A percentile compares a stretch with the other conserved stretches of the same genome.
These are phyloP conservation scores for Pisolithus albus DNA, from an alignment of 768 basidiomycete genomes.

Conservation along the genomic window DNA sequence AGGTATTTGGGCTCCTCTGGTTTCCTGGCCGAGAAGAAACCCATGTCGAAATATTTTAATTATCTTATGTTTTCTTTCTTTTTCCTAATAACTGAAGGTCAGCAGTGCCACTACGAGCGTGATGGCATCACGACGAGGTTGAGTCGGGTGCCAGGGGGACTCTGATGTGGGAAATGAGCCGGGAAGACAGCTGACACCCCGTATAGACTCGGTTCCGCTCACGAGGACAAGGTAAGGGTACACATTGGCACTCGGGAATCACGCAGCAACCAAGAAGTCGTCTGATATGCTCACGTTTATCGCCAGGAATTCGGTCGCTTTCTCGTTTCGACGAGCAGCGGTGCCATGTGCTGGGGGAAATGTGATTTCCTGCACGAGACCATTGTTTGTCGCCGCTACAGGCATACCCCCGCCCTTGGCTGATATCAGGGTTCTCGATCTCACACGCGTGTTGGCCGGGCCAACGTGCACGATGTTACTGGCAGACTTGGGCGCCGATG, in stretches of 20 bases:
- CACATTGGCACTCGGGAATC: too few relatives aligned
- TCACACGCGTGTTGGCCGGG: constrained; percentile 88
- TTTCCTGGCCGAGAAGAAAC: constrained; percentile 26
- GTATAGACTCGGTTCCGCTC: constrained; percentile 12
- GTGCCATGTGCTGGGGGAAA: not conserved
- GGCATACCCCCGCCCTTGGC: constrained; percentile 74
- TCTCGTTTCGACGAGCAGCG: not conserved
- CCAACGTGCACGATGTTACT: constrained; percentile 90
- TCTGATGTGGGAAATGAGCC: constrained; percentile 2
- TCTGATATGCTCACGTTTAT: too few relatives aligned
- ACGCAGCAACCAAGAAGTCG: not conserved
- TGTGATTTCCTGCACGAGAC: constrained; percentile 2
- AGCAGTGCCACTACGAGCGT: not conserved
- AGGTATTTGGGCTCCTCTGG: constrained; percentile 11
- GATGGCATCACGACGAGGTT: constrained; percentile 7
- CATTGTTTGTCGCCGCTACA: constrained; percentile 10
- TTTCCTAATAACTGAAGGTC: not conserved
- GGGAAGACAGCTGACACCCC: constrained; percentile 23
- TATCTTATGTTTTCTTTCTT: constrained; percentile 1
- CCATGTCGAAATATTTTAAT: constrained; percentile 14
- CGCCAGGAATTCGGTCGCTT: too few relatives aligned
- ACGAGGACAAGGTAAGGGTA: not conserved
- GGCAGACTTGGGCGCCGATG: constrained; percentile 89
- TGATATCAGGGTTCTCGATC: constrained; percentile 79
- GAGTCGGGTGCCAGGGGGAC: constrained; percentile 19